Evolutionary conservation across 2,329 filamentous ascomycete genomes (phyloP), one percentile per base, ranked within the genome.

Genomic region (Claviceps pazoutovae): DNA sequence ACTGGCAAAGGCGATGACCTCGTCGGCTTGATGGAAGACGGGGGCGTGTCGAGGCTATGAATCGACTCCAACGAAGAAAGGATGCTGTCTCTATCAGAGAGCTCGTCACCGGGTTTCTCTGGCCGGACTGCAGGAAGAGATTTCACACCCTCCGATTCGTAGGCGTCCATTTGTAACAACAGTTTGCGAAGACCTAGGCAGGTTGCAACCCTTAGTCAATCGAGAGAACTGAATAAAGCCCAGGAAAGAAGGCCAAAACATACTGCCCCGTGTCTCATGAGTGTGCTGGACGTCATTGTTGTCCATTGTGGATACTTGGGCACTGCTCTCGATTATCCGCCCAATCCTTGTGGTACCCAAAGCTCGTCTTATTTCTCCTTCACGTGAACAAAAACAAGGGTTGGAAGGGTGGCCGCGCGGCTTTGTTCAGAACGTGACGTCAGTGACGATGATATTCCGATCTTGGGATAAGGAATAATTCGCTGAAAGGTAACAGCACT

Each of bases 181-280:
- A 39, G 46, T 21, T 13, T 39, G 8, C 36, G 49, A 30, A 46
- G 17, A 38, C 36, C 49, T 51, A 8, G n/a, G 26, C 16, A 21
- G 4, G 4, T 26, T 26, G 9, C 30, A 34, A 11, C 30, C 30
- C 30, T 34, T 4, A 34, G 30, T 34, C 4, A 34, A 34, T 11
- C 30, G 30, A 34, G 9, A 8, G 11, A 45, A 45, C 23, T 7
- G n/a, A 26, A 26, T n/a, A 43, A 21, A 43, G 7, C 4, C 19
- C 8, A n/a, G 41, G 14, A 43, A 43, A 43, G 11, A 5, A 43
- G 9, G 19, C 16, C 19, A n/a, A 44, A 44, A 46, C 49, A 38
- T 47, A 51, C 49, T 51, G 34, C 17, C 23, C 6, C 49, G 49
- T 41, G 49, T 51, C 43, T 47, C 49, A n/a, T 51, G 36, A 5